These are phyloP conservation scores for Cadophora malorum DNA, from an alignment of 2,329 filamentous ascomycete genomes.

Conservation along the genomic window DNA sequence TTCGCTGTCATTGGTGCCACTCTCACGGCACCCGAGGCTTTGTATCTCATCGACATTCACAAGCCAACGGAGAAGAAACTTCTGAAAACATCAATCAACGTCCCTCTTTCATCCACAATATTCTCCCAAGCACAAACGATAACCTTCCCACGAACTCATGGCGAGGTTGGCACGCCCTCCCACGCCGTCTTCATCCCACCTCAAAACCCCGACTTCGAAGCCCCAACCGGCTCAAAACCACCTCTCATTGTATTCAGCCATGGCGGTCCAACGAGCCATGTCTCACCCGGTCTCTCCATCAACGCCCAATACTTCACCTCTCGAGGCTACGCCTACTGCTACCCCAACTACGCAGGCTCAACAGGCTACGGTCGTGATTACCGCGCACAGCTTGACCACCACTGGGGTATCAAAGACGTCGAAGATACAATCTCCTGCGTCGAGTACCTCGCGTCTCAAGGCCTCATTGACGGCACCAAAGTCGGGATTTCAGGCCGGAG, in stretches of 20 bases:
- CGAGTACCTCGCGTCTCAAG: conserved; percentile 48
- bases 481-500: conserved; percentile 58
- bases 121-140: conserved; percentile 51
- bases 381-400: conserved; percentile 54
- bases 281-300: conserved; percentile 52
- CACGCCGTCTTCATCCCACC: conserved; percentile 55
- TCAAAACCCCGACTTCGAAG: conserved; percentile 52
- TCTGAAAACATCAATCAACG: conserved; percentile 47
- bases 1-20: conserved; percentile 51
- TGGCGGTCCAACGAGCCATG: conserved; percentile 57
- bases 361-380: conserved; percentile 58
- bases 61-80: conserved; percentile 39
- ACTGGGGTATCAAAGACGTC: conserved; percentile 58
- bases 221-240: conserved; percentile 49
- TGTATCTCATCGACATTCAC: conserved; percentile 48
- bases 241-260: conserved; percentile 58
- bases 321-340: conserved; percentile 58
- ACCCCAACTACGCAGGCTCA: conserved; percentile 60
- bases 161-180: conserved; percentile 34
- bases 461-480: conserved; percentile 44
- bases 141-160: conserved; percentile 43
- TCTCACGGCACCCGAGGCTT: conserved; percentile 41
- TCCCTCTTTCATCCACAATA: conserved; percentile 41
- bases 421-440: conserved; percentile 57
- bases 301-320: conserved; percentile 59